Evolutionary conservation across 805 yeast species (phyloP).

Genomic region (Spathaspora sp.): DNA sequence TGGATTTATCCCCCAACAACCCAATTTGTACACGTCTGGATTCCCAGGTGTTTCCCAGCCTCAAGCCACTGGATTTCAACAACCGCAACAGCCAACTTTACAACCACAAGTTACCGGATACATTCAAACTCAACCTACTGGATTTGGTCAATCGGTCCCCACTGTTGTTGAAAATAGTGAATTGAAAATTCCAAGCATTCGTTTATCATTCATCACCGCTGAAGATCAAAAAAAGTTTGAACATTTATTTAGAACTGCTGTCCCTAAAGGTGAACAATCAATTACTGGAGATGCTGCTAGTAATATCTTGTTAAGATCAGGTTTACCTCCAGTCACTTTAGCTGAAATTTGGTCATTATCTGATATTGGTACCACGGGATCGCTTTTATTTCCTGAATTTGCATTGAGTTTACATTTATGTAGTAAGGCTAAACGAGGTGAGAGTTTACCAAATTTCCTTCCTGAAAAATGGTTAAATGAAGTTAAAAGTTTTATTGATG

Average conservation of each 20-base stretch:
- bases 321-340: slow-evolving; percentile 66
- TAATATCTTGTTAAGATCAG: slow-evolving; percentile 74
- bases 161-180: slow-evolving; percentile 51
- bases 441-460: slow-evolving; percentile 65
- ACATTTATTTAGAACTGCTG: slow-evolving; percentile 75
- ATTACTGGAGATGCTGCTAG: slow-evolving; percentile 74
- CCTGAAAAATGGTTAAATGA: slow-evolving; percentile 77
- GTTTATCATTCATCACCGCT: slow-evolving; percentile 80
- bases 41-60: slow-evolving; percentile 7
- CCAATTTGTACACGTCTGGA: slow-evolving; percentile 7
- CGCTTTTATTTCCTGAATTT: slow-evolving; percentile 87
- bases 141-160: slow-evolving; percentile 25
- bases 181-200: slow-evolving; percentile 66
- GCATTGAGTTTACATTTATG: slow-evolving; percentile 88
- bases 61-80: slow-evolving; percentile 11
- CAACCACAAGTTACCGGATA: slow-evolving; percentile 34
- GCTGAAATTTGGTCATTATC: slow-evolving; percentile 88
- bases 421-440: slow-evolving; percentile 72
- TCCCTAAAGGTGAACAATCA: slow-evolving; percentile 64
- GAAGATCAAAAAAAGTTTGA: slow-evolving; percentile 86
- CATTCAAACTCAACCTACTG: slow-evolving; percentile 44
- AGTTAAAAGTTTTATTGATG: slow-evolving; percentile 85
- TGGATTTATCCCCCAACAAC: slow-evolving; percentile 18
- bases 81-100: slow-evolving; percentile 11
- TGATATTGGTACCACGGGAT: slow-evolving; percentile 86